These are phyloP conservation scores for Anthracocystis walkeri DNA, from an alignment of 1,284 basidiomycete species.

Conservation along the genomic window DNA sequence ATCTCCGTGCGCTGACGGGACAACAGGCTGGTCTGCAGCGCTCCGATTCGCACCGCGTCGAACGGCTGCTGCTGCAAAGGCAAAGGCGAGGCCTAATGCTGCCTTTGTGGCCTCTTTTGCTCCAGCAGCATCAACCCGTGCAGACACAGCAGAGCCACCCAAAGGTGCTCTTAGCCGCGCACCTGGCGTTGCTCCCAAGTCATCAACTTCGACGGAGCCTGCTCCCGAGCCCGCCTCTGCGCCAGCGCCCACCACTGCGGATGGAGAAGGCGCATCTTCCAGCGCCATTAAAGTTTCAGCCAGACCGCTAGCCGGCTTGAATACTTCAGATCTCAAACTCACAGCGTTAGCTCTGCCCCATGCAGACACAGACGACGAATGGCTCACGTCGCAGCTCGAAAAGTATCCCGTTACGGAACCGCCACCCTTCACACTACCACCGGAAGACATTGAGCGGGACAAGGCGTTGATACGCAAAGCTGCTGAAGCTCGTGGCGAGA, in stretches of 20 bases:
- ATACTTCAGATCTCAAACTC: conserved; percentile 21
- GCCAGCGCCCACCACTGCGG: neutral
- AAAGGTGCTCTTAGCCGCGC: conserved; percentile 19
- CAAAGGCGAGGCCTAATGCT: conserved; percentile 39
- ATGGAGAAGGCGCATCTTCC: neutral
- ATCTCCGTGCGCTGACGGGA: neutral
- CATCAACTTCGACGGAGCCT: neutral
- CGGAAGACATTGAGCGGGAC: conserved; percentile 42
- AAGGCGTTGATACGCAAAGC: conserved; percentile 16
- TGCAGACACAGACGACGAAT: conserved; percentile 21
- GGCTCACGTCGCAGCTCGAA: conserved; percentile 17
- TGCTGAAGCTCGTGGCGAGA: conserved; percentile 23
- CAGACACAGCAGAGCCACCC: conserved; percentile 1
- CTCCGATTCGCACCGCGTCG: conserved; percentile 58
- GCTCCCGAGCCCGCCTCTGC: neutral
- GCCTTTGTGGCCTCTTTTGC: conserved; percentile 43
- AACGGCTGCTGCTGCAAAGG: conserved; percentile 23
- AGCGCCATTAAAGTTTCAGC: no score
- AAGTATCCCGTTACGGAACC: conserved; percentile 21
- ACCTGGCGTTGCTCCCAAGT: conserved; percentile 23
- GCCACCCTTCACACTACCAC: conserved; percentile 29
- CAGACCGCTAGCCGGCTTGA: neutral
- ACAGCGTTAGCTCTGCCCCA: conserved; percentile 28
- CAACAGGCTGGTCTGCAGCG: conserved; percentile 57
- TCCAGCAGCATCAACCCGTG: neutral